These are phyloP conservation scores for Glycyrrhiza uralensis DNA, from an alignment of 306 rosid genomes.

Conservation along the genomic window DNA sequence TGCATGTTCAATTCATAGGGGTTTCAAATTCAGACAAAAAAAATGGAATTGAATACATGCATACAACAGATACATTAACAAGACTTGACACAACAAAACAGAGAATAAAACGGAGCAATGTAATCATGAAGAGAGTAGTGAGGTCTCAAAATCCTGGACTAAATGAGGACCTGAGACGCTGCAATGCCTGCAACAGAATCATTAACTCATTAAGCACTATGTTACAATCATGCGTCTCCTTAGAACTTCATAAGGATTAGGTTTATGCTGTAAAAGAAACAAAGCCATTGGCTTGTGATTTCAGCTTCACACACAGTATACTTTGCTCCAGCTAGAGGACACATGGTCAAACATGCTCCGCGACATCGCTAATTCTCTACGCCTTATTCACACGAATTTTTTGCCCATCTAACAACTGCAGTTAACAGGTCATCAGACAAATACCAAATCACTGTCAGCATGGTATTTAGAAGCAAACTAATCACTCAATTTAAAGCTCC, in stretches of 20 bases:
- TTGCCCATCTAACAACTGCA: conserved; percentile 89
- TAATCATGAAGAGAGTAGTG: conserved; percentile 9
- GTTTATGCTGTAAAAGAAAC: conserved; percentile 25
- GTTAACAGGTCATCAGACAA: not conserved
- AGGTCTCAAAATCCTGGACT: conserved; percentile 14
- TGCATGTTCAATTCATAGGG: not conserved
- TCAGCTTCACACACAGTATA: conserved; percentile 6
- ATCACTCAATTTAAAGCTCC: not conserved
- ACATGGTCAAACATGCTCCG: conserved; percentile 20
- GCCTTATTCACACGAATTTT: conserved; percentile 88
- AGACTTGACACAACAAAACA: not conserved
- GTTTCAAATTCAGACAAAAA: not conserved
- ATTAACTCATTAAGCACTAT: conserved; percentile 19
- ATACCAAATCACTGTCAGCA: not conserved
- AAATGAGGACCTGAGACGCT: not conserved
- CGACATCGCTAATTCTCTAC: conserved; percentile 23
- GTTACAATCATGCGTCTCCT: not conserved
- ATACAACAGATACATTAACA: conserved; percentile 21
- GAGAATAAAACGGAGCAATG: not conserved
- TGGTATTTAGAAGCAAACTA: conserved; percentile 4
- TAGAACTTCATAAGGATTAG: conserved; percentile 16
- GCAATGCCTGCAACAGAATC: conserved; percentile 20
- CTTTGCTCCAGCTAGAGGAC: conserved; percentile 19
- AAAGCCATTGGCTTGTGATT: not conserved
- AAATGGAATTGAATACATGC: conserved; percentile 2